Evolutionary conservation across 2,329 filamentous ascomycete species (phyloP).

Genomic region (Hypomyces rosellus): DNA sequence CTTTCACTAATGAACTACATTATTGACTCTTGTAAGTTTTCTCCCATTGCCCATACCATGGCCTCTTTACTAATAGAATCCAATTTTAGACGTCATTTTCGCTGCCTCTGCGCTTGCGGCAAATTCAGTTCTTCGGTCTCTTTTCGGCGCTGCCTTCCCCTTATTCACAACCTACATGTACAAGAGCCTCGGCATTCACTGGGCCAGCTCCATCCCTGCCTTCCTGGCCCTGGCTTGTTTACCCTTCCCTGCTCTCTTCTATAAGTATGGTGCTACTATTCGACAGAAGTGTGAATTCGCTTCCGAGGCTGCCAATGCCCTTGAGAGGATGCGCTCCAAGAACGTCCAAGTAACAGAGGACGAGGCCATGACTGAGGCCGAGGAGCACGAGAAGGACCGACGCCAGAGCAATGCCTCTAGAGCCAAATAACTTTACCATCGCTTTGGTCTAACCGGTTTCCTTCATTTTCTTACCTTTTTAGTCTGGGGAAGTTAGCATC

Average conservation of each 20-base stretch:
- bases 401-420: slow-evolving; percentile 16
- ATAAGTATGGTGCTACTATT: slow-evolving; percentile 60
- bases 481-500: too few relatives aligned
- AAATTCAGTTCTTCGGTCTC: slow-evolving; percentile 62
- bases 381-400: slow-evolving; percentile 21
- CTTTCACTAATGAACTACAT: slow-evolving; percentile 61
- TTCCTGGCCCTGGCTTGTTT: slow-evolving; percentile 67
- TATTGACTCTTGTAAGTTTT: slow-evolving; percentile 49
- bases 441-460: neutral
- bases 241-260: slow-evolving; percentile 71
- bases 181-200: slow-evolving; percentile 60
- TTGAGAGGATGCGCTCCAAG: slow-evolving; percentile 38
- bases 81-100: slow-evolving; percentile 55
- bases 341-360: slow-evolving; percentile 24
- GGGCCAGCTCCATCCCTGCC: slow-evolving; percentile 66
- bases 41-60: neutral
- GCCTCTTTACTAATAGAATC: slow-evolving; percentile 12
- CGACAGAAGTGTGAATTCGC: slow-evolving; percentile 64
- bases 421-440: neutral
- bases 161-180: slow-evolving; percentile 62
- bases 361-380: slow-evolving; percentile 19
- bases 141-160: slow-evolving; percentile 68
- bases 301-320: slow-evolving; percentile 56
- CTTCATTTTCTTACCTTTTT: too few relatives aligned
- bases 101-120: slow-evolving; percentile 70